Evolutionary conservation across 2,329 filamentous ascomycete genomes (phyloP), one percentile per base, ranked within the genome.

Genomic region (Cladosporium sp.): DNA sequence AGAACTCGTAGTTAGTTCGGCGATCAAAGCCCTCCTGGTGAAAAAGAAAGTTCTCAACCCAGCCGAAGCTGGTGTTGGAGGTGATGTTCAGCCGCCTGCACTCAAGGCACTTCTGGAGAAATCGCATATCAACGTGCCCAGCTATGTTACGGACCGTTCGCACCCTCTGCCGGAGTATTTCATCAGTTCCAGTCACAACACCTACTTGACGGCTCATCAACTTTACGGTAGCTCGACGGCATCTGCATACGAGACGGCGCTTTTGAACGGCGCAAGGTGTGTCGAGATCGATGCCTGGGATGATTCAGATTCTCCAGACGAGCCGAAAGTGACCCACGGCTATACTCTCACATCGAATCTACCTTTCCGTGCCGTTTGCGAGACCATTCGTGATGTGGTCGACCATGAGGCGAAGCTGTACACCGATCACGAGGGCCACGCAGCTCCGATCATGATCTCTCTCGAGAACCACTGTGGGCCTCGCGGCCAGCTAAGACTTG

Each of bases 201-300:
- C 84, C 0, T 88, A 88, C 59, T 71, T 88, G 20, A 72, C 83
- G 59, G 84, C 83, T 0, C 82, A 87, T 63, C 84, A 88, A 67
- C 77, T 88, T 2, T 84, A 75, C 57, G 84, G 84, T 4, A 71
- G 71, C 18, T 84, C 82, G 1, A 79, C 78, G 2, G 80, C 81
- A 7, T 69, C 73, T 3, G 83, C 82, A 0, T 88, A 88, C 60
- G 75, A 82, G 58, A 79, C 74, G 5, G 80, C 82, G 0, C 69
- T 88, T 13, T 70, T 68, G 25, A 78, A 81, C 0, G 84, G 84
- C 1, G 82, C 82, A 2, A 73, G 84, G 6, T 88, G 84, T 58
- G 83, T 88, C 32, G 84, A 88, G 67, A 87, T 87, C 48, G 84
- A 87, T 60, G 84, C 81, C 1, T 88, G 84, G 84, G 83, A 87